These are phyloP conservation scores for Phylloporus sp. DNA, from an alignment of 768 basidiomycete species.

Conservation along the genomic window DNA sequence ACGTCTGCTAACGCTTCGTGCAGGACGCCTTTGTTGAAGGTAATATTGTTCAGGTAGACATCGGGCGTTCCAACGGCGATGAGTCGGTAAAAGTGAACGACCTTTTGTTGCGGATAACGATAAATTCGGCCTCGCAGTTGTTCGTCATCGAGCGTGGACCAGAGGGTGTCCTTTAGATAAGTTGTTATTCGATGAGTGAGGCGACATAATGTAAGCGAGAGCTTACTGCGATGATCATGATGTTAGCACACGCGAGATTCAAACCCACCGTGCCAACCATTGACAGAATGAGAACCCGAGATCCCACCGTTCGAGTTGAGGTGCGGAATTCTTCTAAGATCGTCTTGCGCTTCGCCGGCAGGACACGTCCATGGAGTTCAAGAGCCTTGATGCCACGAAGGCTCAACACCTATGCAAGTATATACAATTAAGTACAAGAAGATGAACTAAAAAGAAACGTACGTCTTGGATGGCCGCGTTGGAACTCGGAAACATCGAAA, in stretches of 20 bases:
- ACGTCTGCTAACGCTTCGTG: not conserved
- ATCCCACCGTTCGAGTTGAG: not conserved
- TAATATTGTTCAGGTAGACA: not conserved
- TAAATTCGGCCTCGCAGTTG: conserved; percentile 18
- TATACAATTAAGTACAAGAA: not conserved
- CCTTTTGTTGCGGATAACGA: conserved; percentile 12
- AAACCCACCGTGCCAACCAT: conserved; percentile 13
- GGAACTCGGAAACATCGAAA: not conserved
- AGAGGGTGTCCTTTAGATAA: conserved; percentile 14
- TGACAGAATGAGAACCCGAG: conserved; percentile 12
- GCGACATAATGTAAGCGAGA: not conserved
- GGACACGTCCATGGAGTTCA: conserved; percentile 6
- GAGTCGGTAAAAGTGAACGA: conserved; percentile 16
- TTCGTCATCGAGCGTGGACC: conserved; percentile 19
- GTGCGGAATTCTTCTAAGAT: conserved; percentile 1
- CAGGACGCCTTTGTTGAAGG: not conserved
- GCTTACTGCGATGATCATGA: conserved; percentile 12
- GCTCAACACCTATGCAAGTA: not conserved
- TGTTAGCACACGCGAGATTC: conserved; percentile 12
- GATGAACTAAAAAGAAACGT: not conserved
- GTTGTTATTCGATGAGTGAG: too few species aligned
- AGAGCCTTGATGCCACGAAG: not conserved
- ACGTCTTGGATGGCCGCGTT: not conserved
- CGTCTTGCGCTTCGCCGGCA: not conserved
- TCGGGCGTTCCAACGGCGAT: conserved; percentile 8